phyloP scores from a whole-genome alignment of 2,329 filamentous ascomycete genomes.

The Hypoxylon sp. region DNA sequence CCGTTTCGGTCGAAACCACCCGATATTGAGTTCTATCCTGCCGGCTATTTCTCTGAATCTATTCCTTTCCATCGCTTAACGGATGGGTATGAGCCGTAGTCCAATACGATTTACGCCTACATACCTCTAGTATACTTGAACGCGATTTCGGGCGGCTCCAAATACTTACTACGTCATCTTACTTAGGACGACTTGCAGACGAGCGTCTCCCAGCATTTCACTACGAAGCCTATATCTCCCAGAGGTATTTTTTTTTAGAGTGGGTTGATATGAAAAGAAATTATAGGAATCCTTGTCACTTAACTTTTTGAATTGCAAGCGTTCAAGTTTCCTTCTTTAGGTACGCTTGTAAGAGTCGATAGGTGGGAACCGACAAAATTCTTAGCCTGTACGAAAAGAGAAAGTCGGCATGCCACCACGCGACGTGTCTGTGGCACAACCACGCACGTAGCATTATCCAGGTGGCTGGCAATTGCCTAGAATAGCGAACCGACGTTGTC shows the following conservation, averaged over 20 bases:
- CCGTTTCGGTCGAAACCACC: slow-evolving; percentile 32
- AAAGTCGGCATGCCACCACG: slow-evolving; percentile 14
- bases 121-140: slow-evolving; percentile 2
- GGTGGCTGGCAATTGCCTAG: slow-evolving; percentile 30
- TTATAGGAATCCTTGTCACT: not conserved
- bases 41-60: slow-evolving; percentile 38
- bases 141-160: not conserved
- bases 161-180: slow-evolving; percentile 7
- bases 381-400: slow-evolving; percentile 11
- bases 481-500: slow-evolving; percentile 25
- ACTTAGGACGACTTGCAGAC: slow-evolving; percentile 10
- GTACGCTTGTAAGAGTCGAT: slow-evolving; percentile 11
- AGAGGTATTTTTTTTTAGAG: not conserved
- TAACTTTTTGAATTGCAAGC: not conserved
- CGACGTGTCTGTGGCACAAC: slow-evolving; percentile 5
- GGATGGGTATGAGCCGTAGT: slow-evolving; percentile 36
- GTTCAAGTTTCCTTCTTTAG: slow-evolving; percentile 2
- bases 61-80: slow-evolving; percentile 39
- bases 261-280: not conserved
- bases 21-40: slow-evolving; percentile 22
- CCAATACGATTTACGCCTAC: slow-evolving; percentile 29
- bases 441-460: slow-evolving; percentile 14
- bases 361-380: slow-evolving; percentile 10
- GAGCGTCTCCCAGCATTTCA: slow-evolving; percentile 2
- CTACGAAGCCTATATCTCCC: not conserved